These are phyloP conservation scores for Neurospora sp. DNA, from an alignment of 495 filamentous ascomycete species.

Conservation along the genomic window DNA sequence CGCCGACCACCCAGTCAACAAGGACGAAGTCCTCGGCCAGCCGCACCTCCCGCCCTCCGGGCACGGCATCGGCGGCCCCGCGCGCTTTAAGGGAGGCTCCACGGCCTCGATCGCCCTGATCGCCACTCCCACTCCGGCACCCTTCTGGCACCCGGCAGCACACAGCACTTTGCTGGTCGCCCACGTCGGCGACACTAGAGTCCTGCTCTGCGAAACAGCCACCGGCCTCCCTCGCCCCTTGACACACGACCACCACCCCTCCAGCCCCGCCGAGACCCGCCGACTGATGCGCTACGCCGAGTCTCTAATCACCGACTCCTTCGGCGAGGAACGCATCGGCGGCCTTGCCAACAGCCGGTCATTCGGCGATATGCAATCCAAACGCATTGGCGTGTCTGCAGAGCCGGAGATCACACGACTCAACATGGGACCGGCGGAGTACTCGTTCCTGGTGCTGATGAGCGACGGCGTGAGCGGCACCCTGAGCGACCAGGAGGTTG, in stretches of 20 bases:
- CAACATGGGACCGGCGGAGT: conserved; percentile 71
- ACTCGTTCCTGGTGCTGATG: conserved; percentile 76
- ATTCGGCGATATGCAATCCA: conserved; percentile 85
- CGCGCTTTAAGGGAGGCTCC: conserved; percentile 80
- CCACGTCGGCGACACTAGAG: conserved; percentile 66
- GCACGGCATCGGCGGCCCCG: conserved; percentile 55
- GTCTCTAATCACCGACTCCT: conserved; percentile 87
- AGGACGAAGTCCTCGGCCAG: conserved; percentile 65
- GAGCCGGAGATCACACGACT: conserved; percentile 76
- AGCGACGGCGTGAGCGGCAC: conserved; percentile 80
- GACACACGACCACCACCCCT: conserved; percentile 84
- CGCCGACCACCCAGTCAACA: conserved; percentile 67
- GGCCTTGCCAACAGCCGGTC: conserved; percentile 89
- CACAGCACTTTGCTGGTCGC: conserved; percentile 76
- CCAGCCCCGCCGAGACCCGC: conserved; percentile 69
- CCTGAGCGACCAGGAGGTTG: conserved; percentile 82
- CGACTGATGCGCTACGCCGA: conserved; percentile 70
- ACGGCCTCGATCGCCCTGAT: conserved; percentile 85
- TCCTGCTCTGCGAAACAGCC: conserved; percentile 76
- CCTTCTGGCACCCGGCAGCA: conserved; percentile 88
- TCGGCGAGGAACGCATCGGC: conserved; percentile 91
- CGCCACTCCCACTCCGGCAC: conserved; percentile 78
- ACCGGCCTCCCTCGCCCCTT: conserved; percentile 70
- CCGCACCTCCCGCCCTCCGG: conserved; percentile 45
- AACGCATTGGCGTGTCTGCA: conserved; percentile 85